Evolutionary conservation across 495 filamentous ascomycete species (phyloP).

Genomic region (Podospora conica): DNA sequence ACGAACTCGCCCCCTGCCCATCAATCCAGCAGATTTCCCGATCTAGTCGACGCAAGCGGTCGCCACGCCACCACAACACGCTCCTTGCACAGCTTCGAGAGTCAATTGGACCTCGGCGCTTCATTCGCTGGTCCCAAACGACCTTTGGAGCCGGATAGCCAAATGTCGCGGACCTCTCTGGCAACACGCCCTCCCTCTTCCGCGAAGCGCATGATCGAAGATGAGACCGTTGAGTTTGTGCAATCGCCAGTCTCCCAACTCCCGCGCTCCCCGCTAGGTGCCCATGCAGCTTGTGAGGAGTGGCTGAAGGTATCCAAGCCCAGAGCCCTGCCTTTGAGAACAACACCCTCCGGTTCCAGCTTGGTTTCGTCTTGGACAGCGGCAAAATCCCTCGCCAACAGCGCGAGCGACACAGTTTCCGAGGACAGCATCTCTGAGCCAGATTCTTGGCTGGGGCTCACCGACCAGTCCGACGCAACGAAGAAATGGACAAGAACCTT

Average conservation of each 20-base stretch:
- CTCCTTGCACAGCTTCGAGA: not conserved
- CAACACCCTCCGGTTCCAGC: constrained; percentile 22
- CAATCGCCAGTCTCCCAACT: not conserved
- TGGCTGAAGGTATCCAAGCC: not conserved
- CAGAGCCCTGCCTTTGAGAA: not conserved
- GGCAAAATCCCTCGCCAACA: constrained; percentile 12
- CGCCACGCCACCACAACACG: not conserved
- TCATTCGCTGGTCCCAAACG: not conserved
- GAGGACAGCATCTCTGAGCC: constrained; percentile 26
- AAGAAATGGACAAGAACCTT: constrained; percentile 12
- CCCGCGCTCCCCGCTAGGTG: not conserved
- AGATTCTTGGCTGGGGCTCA: constrained; percentile 16
- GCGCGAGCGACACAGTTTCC: constrained; percentile 17
- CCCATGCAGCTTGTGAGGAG: not conserved
- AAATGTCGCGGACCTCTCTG: too few species aligned
- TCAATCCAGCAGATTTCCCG: not conserved
- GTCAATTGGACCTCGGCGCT: constrained; percentile 1
- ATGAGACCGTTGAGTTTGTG: not conserved
- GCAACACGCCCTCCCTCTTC: too few species aligned
- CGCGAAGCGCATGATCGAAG: not conserved
- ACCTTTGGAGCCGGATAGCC: too few species aligned
- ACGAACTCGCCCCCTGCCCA: not conserved
- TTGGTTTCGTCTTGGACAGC: constrained; percentile 10
- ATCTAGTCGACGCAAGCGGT: not conserved
- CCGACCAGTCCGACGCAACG: not conserved